phyloP scores from a whole-genome alignment of 306 rosid species.

The Alnus glutinosa region DNA sequence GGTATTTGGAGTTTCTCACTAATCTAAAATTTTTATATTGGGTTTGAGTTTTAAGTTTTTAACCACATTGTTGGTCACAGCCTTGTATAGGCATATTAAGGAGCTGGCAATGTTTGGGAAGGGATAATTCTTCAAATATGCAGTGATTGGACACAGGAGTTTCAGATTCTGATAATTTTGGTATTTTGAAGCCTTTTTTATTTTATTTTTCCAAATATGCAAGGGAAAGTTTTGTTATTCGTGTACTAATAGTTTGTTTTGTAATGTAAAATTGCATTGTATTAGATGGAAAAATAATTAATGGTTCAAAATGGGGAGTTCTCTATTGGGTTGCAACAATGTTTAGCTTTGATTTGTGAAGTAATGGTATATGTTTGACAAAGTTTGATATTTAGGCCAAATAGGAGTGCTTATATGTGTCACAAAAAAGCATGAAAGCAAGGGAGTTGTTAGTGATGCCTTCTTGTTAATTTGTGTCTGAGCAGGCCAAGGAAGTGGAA shows the following conservation, averaged over 20 bases:
- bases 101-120: background rate
- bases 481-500: conserved; percentile 99
- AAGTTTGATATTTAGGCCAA: background rate
- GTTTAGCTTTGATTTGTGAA: background rate
- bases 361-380: background rate
- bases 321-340: background rate
- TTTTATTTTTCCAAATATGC: too few species aligned
- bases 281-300: background rate
- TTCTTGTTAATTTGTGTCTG: conserved; percentile 21
- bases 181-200: background rate
- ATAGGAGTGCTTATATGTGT: background rate
- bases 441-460: background rate
- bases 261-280: background rate
- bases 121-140: background rate
- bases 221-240: background rate
- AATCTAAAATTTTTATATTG: background rate
- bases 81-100: background rate
- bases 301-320: background rate
- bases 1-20: background rate
- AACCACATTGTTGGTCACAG: background rate
- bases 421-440: background rate
- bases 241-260: background rate
- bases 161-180: background rate
- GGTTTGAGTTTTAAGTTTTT: background rate
- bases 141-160: background rate